A percentile compares a stretch with the other conserved stretches of the same genome.
Evolutionary conservation across 176 grass and related monocot genomes (phyloP).

Genomic region (Bolboschoenus planiculmis): DNA sequence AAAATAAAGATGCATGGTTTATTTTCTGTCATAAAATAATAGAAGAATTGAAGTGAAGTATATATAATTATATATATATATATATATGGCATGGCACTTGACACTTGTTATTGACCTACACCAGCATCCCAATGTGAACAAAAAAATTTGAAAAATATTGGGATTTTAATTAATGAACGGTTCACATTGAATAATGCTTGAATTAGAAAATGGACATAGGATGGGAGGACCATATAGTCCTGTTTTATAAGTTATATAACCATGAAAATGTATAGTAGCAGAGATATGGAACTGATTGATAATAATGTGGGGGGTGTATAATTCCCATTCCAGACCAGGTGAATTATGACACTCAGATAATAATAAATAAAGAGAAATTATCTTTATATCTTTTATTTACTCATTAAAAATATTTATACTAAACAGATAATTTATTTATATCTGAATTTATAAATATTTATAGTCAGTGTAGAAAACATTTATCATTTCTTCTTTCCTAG

Average conservation of each 20-base stretch:
- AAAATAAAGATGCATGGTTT: no score
- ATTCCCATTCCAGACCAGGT: background rate
- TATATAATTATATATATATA: no score
- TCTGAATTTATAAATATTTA: no score
- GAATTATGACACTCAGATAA: background rate
- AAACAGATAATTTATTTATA: no score
- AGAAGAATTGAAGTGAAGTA: background rate
- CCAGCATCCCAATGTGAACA: no score
- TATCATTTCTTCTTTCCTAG: no score
- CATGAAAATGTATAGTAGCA: background rate
- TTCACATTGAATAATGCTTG: background rate
- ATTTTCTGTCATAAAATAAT: background rate
- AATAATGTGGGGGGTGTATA: background rate
- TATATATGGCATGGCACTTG: background rate
- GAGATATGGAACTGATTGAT: background rate
- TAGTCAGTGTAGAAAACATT: no score
- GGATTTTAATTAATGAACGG: background rate
- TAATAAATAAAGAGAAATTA: background rate
- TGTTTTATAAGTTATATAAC: background rate
- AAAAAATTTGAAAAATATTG: no score
- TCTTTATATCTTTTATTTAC: no score
- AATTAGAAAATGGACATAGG: background rate
- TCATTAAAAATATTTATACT: no score
- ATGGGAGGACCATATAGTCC: background rate
- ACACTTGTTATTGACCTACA: no score